These are phyloP conservation scores for Blastocystis sp. DNA, from an alignment of 352 stramenopile genomes.

Conservation along the genomic window DNA sequence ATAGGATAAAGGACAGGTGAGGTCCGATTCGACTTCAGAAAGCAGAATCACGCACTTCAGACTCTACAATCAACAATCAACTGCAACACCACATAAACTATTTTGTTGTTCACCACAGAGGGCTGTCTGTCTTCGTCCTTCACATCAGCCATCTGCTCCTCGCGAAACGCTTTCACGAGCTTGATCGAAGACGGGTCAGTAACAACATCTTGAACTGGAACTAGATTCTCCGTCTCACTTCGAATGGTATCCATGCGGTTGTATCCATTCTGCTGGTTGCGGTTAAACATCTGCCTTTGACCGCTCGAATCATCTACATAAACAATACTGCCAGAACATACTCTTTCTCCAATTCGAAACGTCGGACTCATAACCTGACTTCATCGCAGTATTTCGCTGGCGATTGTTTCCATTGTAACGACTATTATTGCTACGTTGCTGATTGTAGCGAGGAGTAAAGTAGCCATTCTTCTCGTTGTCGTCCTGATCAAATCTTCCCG, in stretches of 20 bases:
- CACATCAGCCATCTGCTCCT: background rate
- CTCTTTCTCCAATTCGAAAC: background rate
- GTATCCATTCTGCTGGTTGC: background rate
- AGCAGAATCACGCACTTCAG: background rate
- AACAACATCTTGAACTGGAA: background rate
- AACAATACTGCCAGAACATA: background rate
- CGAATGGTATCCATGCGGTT: background rate
- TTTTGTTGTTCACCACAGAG: background rate
- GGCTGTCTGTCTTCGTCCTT: background rate
- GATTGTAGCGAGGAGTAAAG: background rate
- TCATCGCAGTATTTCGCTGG: background rate
- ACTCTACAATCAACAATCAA: background rate
- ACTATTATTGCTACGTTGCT: background rate
- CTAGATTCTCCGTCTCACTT: background rate
- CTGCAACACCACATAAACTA: background rate
- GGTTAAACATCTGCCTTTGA: background rate
- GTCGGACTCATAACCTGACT: background rate
- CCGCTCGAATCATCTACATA: background rate
- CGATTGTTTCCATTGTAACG: conserved; percentile 37
- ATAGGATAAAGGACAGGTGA: background rate
- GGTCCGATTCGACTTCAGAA: background rate
- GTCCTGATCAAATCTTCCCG: background rate
- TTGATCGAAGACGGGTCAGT: background rate
- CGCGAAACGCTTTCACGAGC: background rate
- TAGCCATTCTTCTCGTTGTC: background rate